Evolutionary conservation across 257 asterid species (phyloP), one percentile per base, ranked within the genome.

Genomic region (Thymus mandschuricus): DNA sequence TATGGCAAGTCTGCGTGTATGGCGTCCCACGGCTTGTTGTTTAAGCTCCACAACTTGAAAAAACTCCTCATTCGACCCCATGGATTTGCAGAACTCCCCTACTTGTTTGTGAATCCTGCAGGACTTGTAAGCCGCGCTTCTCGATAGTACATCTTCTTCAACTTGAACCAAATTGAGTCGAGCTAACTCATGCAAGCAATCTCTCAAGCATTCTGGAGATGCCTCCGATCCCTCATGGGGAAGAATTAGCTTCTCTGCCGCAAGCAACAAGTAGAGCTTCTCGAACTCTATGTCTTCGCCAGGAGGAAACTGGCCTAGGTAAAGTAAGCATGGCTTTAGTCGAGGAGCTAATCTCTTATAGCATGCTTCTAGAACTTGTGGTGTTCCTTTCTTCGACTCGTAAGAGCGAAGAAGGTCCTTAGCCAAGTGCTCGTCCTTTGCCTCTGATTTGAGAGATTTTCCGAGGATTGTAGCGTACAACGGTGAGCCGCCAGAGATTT

Each of bases 271-370:
- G 52, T 48, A 48, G 15, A 48, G 21, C 52, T 48, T 11, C 0
- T 48, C 52, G 2, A 48, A 1, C 4, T 48, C 21, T 1, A 48
- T 12, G 52, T 48, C 15, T 1, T 41, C 8, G 2, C 21, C 15
- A 5, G 15, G 6, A 0, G 80, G 78, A 15, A 81, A 84, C 15
- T 3, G 66, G 10, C 82, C 81, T 63, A 84, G 35, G 31, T 77
- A 80, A 2, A 77, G 79, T 34, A 81, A 75, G 30, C 74, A 79
- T 8, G 73, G 77, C 71, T 82, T 79, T 61, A 69, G 34, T 0
- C 41, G 28, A 46, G 57, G 28, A 1, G 68, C 54, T 48, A 84
- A 71, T 3, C 45, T 3, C n/a, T 49, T 8, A 44, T 79, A 84
- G 52, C 65, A 58, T 13, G 57, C 35, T 10, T 6, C 2, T 3